Evolutionary conservation across 73 alveolate species (phyloP), one percentile per base, ranked within the genome.

Genomic region (Effrenium voratum): DNA sequence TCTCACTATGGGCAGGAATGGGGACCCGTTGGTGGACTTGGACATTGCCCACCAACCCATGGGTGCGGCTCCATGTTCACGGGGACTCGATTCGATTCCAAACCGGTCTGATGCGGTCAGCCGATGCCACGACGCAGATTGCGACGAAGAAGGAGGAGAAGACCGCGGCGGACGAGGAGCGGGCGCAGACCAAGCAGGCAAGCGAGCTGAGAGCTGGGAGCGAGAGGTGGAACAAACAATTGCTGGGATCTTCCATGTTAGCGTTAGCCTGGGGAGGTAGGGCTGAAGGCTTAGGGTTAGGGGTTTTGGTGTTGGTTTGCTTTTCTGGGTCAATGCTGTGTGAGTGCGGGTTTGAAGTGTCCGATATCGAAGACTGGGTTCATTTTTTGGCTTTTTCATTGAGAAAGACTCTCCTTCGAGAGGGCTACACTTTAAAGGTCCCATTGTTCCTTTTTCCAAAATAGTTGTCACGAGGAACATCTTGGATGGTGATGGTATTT

Each of bases 151-250:
- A 88, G 43, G 96, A 88, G 63, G 87, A 88, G 63, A 88, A 66
- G 50, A 36, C 96, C 16, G 57, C 85, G 2, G 86, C 96, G 15
- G 96, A 88, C 32, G 96, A 68, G 86, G 96, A 88, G 50, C 96
- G 85, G 47, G 40, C 73, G 46, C 96, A 66, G 86, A 52, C 79
- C 72, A 73, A 88, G 96, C 96, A 68, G 96, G 96, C 76, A n/a
- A n/a, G n/a, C n/a, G n/a, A n/a, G n/a, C n/a, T n/a, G n/a, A n/a
- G n/a, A n/a, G n/a, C n/a, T n/a, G n/a, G n/a, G n/a, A n/a, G n/a
- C n/a, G n/a, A n/a, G n/a, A n/a, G n/a, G n/a, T n/a, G n/a, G 32
- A 70, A 2, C 68, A 55, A 0, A 55, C 68, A 55, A 19, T 55
- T 55, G 24, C 3, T 19, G 32, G 24, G 15, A 55, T 55, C 24